Base-by-base conservation (phyloP, 306 rosid genomes). In the Fragaria vesca region DNA sequence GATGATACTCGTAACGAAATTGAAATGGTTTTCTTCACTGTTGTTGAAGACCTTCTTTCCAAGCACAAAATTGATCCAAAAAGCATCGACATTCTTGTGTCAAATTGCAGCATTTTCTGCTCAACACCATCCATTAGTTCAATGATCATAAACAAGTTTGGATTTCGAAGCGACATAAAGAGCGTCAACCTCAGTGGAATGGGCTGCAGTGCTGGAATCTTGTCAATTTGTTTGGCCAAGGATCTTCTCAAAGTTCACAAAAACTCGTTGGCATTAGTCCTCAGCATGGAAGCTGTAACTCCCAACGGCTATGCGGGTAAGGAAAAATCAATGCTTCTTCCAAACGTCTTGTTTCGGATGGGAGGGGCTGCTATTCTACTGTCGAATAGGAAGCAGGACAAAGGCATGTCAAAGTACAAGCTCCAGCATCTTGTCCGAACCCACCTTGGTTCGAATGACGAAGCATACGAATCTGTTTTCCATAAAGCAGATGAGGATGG, bases 201-300 rank as follows among this genome's bases (percentile, higher is more conserved):
- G 94, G 97, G 93, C 16, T 91, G 92, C 74, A 91, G 97, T 70
- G 97, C 96, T 20, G 93, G 94, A 54, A 66, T 90, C 73, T 71
- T 87, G 79, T 87, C 97, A 5, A 78, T 90, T 69, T 79, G 81
- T 80, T 76, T 88, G 78, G 93, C 87, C 7, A 87, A 81, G 84
- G 96, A 88, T 81, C 90, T 91, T 36, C 78, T 85, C 12, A 84
- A 43, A 86, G 88, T 93, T 69, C 89, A 91, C 50, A 83, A 85
- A 43, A 82, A 86, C 60, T 90, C 94, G 0, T 58, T 81, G 66
- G 96, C 91, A 75, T 81, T 90, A 75, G 87, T 93, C 72, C 80
- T 90, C 52, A 87, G 88, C 85, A 91, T 85, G 88, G 97, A 93
- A 71, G 89, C 90, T 38, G 79, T 83, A 36, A 80, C 87, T 63